Evolutionary conservation across 2,329 filamentous ascomycete genomes (phyloP).

Genomic region (Diaporthe citrichinensis): DNA sequence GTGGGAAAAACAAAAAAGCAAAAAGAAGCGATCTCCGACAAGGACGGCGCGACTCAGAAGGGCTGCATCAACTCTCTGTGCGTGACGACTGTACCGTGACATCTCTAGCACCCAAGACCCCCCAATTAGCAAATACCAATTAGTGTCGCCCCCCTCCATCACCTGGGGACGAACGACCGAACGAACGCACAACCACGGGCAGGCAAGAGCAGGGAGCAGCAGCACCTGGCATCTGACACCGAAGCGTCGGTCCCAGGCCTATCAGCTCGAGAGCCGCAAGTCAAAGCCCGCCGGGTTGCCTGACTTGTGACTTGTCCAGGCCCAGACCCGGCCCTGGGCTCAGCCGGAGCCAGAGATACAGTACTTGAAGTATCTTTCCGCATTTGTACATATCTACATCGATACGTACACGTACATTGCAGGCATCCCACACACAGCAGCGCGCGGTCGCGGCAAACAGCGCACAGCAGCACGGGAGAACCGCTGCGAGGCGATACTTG

Average conservation of each 20-base stretch:
- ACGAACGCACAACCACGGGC: slow-evolving; percentile 16
- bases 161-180: not conserved
- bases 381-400: slow-evolving; percentile 9
- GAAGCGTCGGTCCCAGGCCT: slow-evolving; percentile 32
- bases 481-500: not conserved
- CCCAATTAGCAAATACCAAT: not conserved
- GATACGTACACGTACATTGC: slow-evolving; percentile 30
- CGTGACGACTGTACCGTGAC: not conserved
- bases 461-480: not conserved
- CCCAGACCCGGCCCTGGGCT: slow-evolving; percentile 27
- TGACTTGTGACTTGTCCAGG: slow-evolving; percentile 34
- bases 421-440: not conserved
- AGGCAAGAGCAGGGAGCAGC: slow-evolving; percentile 32
- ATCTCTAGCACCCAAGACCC: not conserved
- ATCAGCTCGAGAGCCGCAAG: slow-evolving; percentile 35
- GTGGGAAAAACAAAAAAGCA: not conserved
- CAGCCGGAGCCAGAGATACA: slow-evolving; percentile 11
- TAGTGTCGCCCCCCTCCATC: slow-evolving; percentile 16
- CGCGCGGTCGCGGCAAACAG: slow-evolving; percentile 6
- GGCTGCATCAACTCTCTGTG: not conserved
- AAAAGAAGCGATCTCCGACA: slow-evolving; percentile 29
- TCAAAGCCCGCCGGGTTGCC: slow-evolving; percentile 1
- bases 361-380: not conserved
- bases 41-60: slow-evolving; percentile 13
- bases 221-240: slow-evolving; percentile 38